These are phyloP conservation scores for Pleurotus pulmonarius DNA, from an alignment of 768 basidiomycete genomes.

Conservation along the genomic window DNA sequence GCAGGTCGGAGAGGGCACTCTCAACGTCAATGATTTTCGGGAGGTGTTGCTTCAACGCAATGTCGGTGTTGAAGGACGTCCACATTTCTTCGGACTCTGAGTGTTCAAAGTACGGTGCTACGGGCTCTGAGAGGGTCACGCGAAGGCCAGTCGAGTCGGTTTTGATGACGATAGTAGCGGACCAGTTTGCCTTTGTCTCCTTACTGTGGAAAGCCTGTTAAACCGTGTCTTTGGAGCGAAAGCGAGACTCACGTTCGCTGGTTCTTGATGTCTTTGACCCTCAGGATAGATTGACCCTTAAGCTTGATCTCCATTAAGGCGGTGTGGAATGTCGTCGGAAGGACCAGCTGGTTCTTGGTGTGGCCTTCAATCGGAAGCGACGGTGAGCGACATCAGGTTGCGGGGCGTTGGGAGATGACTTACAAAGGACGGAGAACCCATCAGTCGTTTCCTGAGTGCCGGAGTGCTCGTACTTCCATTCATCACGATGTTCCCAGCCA, in stretches of 20 bases:
- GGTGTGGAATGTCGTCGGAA: conserved; percentile 8
- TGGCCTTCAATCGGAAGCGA: conserved; percentile 4
- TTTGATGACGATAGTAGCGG: background rate
- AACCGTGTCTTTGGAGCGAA: background rate
- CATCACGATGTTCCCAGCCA: conserved; percentile 10
- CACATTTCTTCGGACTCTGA: conserved; percentile 6
- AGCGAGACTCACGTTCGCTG: conserved; percentile 8
- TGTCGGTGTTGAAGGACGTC: conserved; percentile 6
- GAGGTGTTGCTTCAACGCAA: conserved; percentile 8
- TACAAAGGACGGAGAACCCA: conserved; percentile 6
- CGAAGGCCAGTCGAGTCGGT: conserved; percentile 7
- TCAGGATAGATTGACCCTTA: conserved; percentile 9
- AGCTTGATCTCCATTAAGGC: conserved; percentile 9
- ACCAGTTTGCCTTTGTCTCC: conserved; percentile 9
- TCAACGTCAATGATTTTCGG: conserved; percentile 9
- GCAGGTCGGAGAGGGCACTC: conserved; percentile 6
- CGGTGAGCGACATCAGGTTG: background rate
- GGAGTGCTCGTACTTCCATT: conserved; percentile 14
- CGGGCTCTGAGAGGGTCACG: conserved; percentile 1
- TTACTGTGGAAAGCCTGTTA: conserved; percentile 2
- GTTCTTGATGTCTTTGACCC: background rate
- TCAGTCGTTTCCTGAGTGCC: background rate
- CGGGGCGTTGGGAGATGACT: background rate
- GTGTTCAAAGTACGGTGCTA: conserved; percentile 6
- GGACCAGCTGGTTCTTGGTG: conserved; percentile 11